A percentile compares a stretch with the other conserved stretches of the same genome.
phyloP scores from a whole-genome alignment of 2,329 filamentous ascomycete genomes.

The Colletotrichum destructivum region DNA sequence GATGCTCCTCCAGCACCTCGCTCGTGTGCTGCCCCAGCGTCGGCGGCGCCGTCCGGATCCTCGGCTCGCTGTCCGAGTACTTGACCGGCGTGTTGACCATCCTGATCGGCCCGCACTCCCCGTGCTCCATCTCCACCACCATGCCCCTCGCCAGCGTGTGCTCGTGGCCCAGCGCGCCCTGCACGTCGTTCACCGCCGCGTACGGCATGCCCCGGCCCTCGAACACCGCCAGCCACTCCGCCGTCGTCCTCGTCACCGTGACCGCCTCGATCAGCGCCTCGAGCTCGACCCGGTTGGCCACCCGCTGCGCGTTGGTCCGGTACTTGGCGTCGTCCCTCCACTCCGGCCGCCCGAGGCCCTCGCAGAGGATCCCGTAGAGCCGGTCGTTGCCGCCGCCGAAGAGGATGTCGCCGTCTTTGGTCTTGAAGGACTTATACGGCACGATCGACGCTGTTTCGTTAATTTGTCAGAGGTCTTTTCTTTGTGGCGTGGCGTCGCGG shows the following conservation, averaged over 20 bases:
- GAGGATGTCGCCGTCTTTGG: slow-evolving; percentile 78
- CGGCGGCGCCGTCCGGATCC: slow-evolving; percentile 84
- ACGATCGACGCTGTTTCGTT: slow-evolving; percentile 85
- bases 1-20: slow-evolving; percentile 77
- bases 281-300: slow-evolving; percentile 81
- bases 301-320: slow-evolving; percentile 73
- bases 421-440: slow-evolving; percentile 89
- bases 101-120: slow-evolving; percentile 86
- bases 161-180: slow-evolving; percentile 84
- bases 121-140: slow-evolving; percentile 90
- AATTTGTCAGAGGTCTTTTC: too few relatives aligned
- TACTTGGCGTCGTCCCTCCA: slow-evolving; percentile 74
- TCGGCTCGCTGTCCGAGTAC: slow-evolving; percentile 86
- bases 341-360: slow-evolving; percentile 70
- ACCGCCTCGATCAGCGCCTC: slow-evolving; percentile 84
- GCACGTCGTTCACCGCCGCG: slow-evolving; percentile 93
- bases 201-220: slow-evolving; percentile 94
- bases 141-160: slow-evolving; percentile 90
- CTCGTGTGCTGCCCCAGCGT: slow-evolving; percentile 90
- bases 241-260: slow-evolving; percentile 83
- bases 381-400: slow-evolving; percentile 82
- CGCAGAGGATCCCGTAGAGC: slow-evolving; percentile 76
- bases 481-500: too few relatives aligned
- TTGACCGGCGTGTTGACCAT: slow-evolving; percentile 96
- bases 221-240: slow-evolving; percentile 88